Base-by-base conservation (phyloP, 495 filamentous ascomycete species). In the Pyrenula aspistea region DNA sequence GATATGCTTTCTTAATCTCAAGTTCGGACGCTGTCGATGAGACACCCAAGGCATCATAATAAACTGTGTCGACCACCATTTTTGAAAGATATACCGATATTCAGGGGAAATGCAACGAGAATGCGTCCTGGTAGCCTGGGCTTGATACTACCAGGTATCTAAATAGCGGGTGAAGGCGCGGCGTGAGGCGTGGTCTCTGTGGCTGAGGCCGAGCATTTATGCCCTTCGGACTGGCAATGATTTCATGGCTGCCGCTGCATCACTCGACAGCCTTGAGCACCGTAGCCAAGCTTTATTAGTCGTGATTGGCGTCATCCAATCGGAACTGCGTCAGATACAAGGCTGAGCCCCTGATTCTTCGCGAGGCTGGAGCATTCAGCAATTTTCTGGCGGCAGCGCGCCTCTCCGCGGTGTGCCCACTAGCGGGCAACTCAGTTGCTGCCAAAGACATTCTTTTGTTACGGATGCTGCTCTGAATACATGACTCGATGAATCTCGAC, bases 1-100 rank as follows among this genome's bases (percentile, higher is more conserved):
- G 81, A 70, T 99, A 99, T n/a, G 93, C 93, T 72, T 97, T 97
- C 77, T 99, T 99, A 73, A 99, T 96, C 60, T 99, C 94, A 8
- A 97, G 83, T 67, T 95, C 90, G 56, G 89, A 86, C 19, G 93
- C 94, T 11, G 84, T 89, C 49, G 91, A 86, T 68, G 83, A 80
- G 63, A 99, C 94, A 57, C 86, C 87, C 12, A 99, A 78, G 62
- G 80, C 83, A 69, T 98, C 94, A 71, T 98, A 98, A 71, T 93
- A 93, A 55, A 79, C 72, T 22, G 87, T 91, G 64, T 93, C 88
- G 55, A 84, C 88, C 58, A 92, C 88, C 88, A 92, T 92, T 60
- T 59, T 76, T 4, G 20, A 4, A 11, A 51, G 19, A n/a, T 15
- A 25, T 51, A n/a, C 21, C 21, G 53, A 53, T 48, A 57, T 54